Evolutionary conservation across 2,329 filamentous ascomycete species (phyloP).

Genomic region (Stemphylium vesicarium): DNA sequence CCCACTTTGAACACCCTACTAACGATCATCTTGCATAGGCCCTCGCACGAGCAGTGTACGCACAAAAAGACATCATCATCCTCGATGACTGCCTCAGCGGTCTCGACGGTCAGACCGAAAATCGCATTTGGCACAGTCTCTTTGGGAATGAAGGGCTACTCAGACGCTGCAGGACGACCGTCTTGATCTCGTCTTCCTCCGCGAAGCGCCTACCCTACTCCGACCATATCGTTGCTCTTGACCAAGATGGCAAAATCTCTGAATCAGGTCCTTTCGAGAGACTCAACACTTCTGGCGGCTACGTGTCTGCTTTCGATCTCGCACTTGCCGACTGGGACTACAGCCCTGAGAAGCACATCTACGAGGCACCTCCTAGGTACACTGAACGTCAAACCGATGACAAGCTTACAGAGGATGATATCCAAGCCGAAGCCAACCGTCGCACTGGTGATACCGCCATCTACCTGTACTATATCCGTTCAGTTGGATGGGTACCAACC

Average conservation of each 20-base stretch:
- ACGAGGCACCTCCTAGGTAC: conserved; percentile 41
- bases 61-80: conserved; percentile 55
- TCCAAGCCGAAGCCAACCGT: conserved; percentile 40
- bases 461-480: conserved; percentile 43
- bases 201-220: conserved; percentile 48
- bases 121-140: conserved; percentile 56
- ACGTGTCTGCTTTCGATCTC: conserved; percentile 47
- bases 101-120: conserved; percentile 58
- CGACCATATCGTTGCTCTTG: conserved; percentile 53
- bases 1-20: conserved; percentile 13
- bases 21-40: conserved; percentile 35
- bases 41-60: conserved; percentile 61
- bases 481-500: conserved; percentile 39
- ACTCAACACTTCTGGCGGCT: conserved; percentile 40
- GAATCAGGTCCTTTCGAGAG: conserved; percentile 52
- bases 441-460: conserved; percentile 43
- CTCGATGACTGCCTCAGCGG: conserved; percentile 61
- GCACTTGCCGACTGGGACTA: conserved; percentile 41
- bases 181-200: conserved; percentile 44
- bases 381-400: conserved; percentile 27
- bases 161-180: conserved; percentile 45
- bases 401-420: conserved; percentile 39
- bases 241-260: conserved; percentile 39
- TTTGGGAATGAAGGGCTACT: conserved; percentile 56
- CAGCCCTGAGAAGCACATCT: conserved; percentile 34